Evolutionary conservation across 2,329 filamentous ascomycete genomes (phyloP), one percentile per base, ranked within the genome.

Genomic region (Sclerotinia minor): DNA sequence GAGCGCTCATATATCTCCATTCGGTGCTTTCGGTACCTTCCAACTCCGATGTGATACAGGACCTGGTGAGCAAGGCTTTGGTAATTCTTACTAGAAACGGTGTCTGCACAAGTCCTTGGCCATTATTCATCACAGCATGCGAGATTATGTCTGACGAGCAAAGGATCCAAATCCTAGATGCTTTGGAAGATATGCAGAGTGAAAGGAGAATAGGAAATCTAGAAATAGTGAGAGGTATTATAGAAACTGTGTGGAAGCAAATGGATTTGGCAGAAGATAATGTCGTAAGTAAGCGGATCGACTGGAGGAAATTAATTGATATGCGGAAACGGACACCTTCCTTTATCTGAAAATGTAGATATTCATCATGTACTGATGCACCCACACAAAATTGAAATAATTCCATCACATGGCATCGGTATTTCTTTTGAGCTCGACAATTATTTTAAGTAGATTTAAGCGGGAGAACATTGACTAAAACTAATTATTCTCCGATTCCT

Each of bases 51-150:
- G 19, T 7, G 24, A 65, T 68, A 32, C 50, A 64, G 26, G 29
- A 32, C 9, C 55, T 68, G 45, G 65, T 76, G 26, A 75, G 73
- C n/a, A 74, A 77, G 29, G 79, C 79, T 0, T 78, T 83, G 55
- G 68, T 71, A 0, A 72, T 80, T 6, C 70, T 83, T 5, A 73
- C 73, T 35, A 75, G 71, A 26, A 75, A 83, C 19, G 75, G 79
- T 9, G 76, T 81, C 41, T 82, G 80, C 69, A 83, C 81, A 11
- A 83, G 80, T 69, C 81, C 81, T 4, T 83, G 82, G 81, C 81
- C 82, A 8, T 72, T 83, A 5, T 83, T 83, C 63, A 78, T 83
- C 41, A 72, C 82, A 19, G 81, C 80, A 0, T 83, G 81, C 70
- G 81, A 82, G 71, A 78, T 78, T 11, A 76, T 77, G 41, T 77